Base-by-base conservation (phyloP, 495 filamentous ascomycete species). In the Penicillium macrosclerotiorum region DNA sequence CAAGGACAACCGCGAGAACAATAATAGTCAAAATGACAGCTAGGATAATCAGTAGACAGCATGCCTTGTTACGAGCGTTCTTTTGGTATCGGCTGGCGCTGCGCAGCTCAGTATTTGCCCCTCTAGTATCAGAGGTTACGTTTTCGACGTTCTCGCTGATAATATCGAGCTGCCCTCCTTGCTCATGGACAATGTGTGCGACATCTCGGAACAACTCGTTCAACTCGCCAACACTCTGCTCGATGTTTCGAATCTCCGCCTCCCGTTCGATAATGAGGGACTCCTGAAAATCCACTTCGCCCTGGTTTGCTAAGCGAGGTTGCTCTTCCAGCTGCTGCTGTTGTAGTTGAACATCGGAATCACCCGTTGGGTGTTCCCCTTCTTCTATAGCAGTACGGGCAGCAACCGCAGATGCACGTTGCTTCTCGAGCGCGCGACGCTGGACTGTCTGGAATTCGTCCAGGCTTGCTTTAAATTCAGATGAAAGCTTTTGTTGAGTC, bases 241-340 rank as follows among this genome's bases (percentile, higher is more conserved):
- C 93, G 58, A 99, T 97, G 57, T 93, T 89, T 23, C 91, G 84
- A 54, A 99, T 99, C 73, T 97, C 93, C 16, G 85, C 78, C 64
- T 99, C 93, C 13, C 93, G 89, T 75, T 97, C 91, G 49, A 92
- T 81, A 61, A 99, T 97, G 25, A 99, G 71, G 8, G 85, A 82
- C 49, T 97, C 94, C 59, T 99, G 94, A 73, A 97, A 99, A 58
- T 97, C 90, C 38, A 99, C 93, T 57, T 99, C 93, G 59, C 88
- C 85, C 62, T 99, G 93, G 26, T 90, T 80, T 1, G 93, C 93
- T 1, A 97, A 78, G 12, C 85, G 87, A 19, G 85, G 73, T 55
- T 88, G 80, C 52, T 93, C 82, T 59, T 92, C 81, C 42, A 92
- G 77, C 57, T 90, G 87, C 40, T 80, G 74, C 51, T 85, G 79